Evolutionary conservation across 2,329 filamentous ascomycete species (phyloP).

Genomic region (Trichophyton simii): DNA sequence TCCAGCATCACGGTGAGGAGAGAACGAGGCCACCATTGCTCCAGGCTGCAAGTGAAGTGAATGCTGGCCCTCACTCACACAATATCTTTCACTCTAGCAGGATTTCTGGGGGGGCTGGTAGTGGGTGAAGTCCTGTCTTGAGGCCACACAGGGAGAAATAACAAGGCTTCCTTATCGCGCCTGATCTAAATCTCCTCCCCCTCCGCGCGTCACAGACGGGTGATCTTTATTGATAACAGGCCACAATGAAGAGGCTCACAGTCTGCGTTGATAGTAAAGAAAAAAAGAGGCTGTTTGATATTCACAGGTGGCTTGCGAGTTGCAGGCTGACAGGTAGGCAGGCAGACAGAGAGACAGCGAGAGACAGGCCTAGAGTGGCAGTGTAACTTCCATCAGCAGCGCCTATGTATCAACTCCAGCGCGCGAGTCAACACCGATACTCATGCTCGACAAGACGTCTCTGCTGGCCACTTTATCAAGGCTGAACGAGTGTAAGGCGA

Average conservation of each 20-base stretch:
- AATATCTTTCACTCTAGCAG: background rate
- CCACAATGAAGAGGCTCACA: too few species aligned
- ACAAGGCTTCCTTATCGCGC: background rate
- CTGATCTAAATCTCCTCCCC: background rate
- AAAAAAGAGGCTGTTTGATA: background rate
- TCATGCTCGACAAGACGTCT: background rate
- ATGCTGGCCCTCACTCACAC: too few species aligned
- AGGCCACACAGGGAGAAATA: background rate
- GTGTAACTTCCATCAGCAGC: slow-evolving; percentile 9
- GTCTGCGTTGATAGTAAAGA: background rate
- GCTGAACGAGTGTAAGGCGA: background rate
- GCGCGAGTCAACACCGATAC: background rate
- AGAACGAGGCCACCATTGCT: slow-evolving; percentile 37
- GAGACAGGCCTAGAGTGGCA: background rate
- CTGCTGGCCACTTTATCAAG: background rate
- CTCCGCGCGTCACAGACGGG: background rate
- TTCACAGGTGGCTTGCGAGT: background rate
- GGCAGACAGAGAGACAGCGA: background rate
- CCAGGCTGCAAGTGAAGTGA: background rate
- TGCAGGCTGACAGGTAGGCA: too few species aligned
- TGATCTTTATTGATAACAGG: background rate
- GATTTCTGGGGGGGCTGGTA: background rate
- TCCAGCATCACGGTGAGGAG: slow-evolving; percentile 43
- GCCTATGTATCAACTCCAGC: slow-evolving; percentile 3
- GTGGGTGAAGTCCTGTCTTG: background rate